phyloP scores from a whole-genome alignment of 106 monocot genomes.

The Iris macrosiphon region DNA sequence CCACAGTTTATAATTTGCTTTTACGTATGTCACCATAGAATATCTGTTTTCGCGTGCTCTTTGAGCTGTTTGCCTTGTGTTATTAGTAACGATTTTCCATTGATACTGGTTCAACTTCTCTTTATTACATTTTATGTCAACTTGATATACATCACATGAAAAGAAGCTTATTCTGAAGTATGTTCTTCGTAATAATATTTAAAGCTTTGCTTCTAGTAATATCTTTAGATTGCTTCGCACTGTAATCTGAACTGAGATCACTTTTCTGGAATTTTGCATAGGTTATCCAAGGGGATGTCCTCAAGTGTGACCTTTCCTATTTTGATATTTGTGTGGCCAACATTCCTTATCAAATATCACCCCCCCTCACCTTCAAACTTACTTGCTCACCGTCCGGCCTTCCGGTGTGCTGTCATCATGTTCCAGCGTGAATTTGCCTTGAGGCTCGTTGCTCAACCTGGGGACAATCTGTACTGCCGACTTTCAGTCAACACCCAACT shows the following conservation, averaged over 20 bases:
- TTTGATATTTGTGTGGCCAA: constrained; percentile 98
- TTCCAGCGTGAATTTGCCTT: constrained; percentile 87
- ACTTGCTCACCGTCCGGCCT: constrained; percentile 60
- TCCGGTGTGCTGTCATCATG: constrained; percentile 90
- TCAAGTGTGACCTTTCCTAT: constrained; percentile 86
- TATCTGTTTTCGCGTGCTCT: too few species aligned
- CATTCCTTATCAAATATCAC: constrained; percentile 92
- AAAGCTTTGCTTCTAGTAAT: too few species aligned
- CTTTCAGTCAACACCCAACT: constrained; percentile 87
- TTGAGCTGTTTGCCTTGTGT: too few species aligned
- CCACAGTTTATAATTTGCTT: too few species aligned
- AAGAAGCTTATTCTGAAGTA: too few species aligned
- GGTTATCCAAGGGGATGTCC: constrained; percentile 96
- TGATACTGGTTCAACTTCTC: too few species aligned
- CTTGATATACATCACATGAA: too few species aligned
- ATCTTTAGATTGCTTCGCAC: neutral
- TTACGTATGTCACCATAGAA: too few species aligned
- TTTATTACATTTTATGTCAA: too few species aligned
- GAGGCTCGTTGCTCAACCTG: constrained; percentile 78
- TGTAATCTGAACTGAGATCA: neutral
- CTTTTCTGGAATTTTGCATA: constrained; percentile 16
- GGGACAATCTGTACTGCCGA: constrained; percentile 75
- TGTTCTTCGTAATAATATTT: too few species aligned
- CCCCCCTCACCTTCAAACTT: constrained; percentile 92
- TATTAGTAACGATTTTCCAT: too few species aligned